A percentile compares a stretch with the other conserved stretches of the same genome.
These are phyloP conservation scores for Ambrosia artemisiifolia DNA, from an alignment of 129 eudicot species.

Conservation along the genomic window DNA sequence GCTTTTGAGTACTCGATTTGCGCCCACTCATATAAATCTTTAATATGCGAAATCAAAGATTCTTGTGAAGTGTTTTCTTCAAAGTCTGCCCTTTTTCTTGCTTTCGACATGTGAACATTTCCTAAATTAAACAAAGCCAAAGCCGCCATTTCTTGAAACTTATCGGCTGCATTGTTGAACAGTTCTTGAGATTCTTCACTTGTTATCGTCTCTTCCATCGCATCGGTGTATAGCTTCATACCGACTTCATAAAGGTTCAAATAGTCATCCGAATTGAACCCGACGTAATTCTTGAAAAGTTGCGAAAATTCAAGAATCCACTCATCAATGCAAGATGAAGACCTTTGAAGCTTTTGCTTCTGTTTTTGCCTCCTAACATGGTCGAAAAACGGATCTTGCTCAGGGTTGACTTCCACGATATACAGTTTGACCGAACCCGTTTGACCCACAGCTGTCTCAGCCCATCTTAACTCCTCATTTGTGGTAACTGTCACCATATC, in stretches of 20 bases:
- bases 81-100: conserved; percentile 56
- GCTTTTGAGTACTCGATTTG: conserved; percentile 63
- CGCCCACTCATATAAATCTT: conserved; percentile 68
- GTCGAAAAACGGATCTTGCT: conserved; percentile 74
- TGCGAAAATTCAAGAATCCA: conserved; percentile 88
- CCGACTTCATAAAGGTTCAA: conserved; percentile 75
- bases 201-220: conserved; percentile 76
- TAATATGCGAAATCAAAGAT: conserved; percentile 38
- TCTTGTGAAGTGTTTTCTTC: conserved; percentile 49
- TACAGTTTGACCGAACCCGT: conserved; percentile 55
- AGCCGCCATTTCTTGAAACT: conserved; percentile 89
- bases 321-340: conserved; percentile 53
- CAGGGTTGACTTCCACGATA: conserved; percentile 75
- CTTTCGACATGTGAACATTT: conserved; percentile 82
- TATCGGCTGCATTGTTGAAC: conserved; percentile 58
- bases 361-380: conserved; percentile 39
- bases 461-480: conserved; percentile 79
- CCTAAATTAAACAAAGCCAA: conserved; percentile 92
- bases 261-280: conserved; percentile 68
- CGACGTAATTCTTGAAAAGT: conserved; percentile 83
- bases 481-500: conserved; percentile 92
- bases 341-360: conserved; percentile 1
- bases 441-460: conserved; percentile 56
- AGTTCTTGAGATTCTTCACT: conserved; percentile 80
- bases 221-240: conserved; percentile 73